Conservation (phyloP, 1,284 basidiomycete species). For the Trichosporon faecale region DNA sequence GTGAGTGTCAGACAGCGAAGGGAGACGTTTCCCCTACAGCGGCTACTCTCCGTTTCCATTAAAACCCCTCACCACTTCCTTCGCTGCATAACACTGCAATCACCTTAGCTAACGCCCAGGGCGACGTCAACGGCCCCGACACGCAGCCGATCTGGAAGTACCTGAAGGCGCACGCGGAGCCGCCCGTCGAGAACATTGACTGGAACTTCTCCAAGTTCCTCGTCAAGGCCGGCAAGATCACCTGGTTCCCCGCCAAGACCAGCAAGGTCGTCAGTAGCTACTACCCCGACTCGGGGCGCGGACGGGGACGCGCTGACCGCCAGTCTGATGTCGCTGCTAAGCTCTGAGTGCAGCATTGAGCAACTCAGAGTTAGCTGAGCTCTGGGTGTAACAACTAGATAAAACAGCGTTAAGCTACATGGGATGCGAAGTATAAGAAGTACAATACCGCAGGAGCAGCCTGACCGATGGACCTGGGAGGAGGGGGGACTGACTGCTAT, state of each 20-base stretch:
- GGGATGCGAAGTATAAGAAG: too few species aligned
- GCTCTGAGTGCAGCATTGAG: neutral
- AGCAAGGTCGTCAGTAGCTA: conserved; percentile 50
- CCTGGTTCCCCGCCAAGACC: conserved; percentile 54
- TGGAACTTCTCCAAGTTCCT: conserved; percentile 57
- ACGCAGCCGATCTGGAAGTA: conserved; percentile 56
- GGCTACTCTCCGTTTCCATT: too few species aligned
- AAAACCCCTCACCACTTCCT: too few species aligned
- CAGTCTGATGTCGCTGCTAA: conserved; percentile 6
- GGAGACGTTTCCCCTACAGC: neutral
- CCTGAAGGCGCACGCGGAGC: conserved; percentile 50
- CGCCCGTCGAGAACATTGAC: conserved; percentile 49
- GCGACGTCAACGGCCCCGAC: conserved; percentile 55
- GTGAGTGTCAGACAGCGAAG: neutral
- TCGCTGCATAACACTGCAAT: too few species aligned
- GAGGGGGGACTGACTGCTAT: too few species aligned
- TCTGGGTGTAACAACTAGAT: too few species aligned
- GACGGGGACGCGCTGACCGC: neutral
- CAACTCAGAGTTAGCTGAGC: too few species aligned
- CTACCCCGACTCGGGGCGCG: neutral
- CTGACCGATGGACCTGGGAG: too few species aligned
- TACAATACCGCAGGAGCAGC: too few species aligned
- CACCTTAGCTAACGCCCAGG: conserved; percentile 28
- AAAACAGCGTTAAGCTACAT: too few species aligned
- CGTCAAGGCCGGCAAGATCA: conserved; percentile 55